Percentiles rank a stretch among this genome's conserved stretches.
Conservation (phyloP, 305 asterid species). For the Fraxinus sp. region DNA sequence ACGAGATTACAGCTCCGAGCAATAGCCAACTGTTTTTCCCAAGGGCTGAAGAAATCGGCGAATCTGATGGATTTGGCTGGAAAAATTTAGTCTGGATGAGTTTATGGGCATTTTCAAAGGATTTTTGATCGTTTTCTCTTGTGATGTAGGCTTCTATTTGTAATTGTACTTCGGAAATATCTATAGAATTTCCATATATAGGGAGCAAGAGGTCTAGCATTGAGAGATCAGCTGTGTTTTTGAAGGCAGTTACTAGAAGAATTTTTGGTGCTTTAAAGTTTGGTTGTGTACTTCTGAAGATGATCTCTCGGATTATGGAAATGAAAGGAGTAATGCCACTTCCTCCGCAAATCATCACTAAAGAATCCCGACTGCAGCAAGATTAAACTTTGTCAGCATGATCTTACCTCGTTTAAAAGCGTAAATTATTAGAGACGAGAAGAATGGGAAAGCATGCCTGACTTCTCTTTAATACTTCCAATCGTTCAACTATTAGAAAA, state of each 20-base stretch:
- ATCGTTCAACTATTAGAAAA: neutral
- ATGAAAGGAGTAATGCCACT: constrained; percentile 48
- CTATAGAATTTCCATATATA: constrained; percentile 23
- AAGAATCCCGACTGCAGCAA: constrained; percentile 29
- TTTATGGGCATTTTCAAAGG: constrained; percentile 26
- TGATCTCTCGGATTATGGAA: constrained; percentile 43
- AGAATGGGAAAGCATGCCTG: neutral
- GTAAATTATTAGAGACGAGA: neutral
- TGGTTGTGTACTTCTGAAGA: constrained; percentile 19
- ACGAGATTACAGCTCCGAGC: constrained; percentile 53
- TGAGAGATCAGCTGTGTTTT: constrained; percentile 46
- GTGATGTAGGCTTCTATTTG: constrained; percentile 61
- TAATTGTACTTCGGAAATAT: constrained; percentile 36
- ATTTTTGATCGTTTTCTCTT: constrained; percentile 37
- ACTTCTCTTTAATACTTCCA: neutral
- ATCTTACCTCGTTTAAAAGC: neutral
- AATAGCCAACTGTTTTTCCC: constrained; percentile 60
- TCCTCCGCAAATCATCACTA: constrained; percentile 52
- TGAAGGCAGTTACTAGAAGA: constrained; percentile 55
- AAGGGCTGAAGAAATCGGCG: constrained; percentile 42
- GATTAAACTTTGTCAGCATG: neutral
- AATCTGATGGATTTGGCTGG: constrained; percentile 44
- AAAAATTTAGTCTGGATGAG: constrained; percentile 39
- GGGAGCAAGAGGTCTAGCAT: constrained; percentile 67
- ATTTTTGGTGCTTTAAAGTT: constrained; percentile 27